Evolutionary conservation across 306 rosid species (phyloP), one percentile per base, ranked within the genome.

Genomic region (Comarum palustre): DNA sequence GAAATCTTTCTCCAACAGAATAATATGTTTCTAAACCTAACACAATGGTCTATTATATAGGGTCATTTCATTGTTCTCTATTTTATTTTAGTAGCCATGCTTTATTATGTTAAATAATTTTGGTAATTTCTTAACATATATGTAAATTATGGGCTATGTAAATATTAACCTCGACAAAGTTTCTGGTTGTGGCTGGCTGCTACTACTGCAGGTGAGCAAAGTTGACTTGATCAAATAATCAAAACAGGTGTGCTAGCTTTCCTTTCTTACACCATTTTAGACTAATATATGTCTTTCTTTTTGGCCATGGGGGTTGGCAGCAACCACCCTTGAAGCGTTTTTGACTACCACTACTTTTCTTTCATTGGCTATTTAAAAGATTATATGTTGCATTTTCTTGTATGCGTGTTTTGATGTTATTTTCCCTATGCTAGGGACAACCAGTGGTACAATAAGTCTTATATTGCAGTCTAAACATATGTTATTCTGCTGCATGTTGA

Each of bases 191-290:
- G 76, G 68, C 58, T 39, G 52, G 67, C 67, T 32, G 66, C 67
- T 61, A 38, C 67, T 54, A 7, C 43, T 19, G 54, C 58, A 43
- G 45, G 31, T 57, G 76, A 27, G 45, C 24, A 72, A 58, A 58
- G 76, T 72, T 72, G 76, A 72, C 76, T 58, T 3, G 43, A 58
- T 42, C 57, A 59, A 72, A 34, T 17, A 45, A 62, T 34, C 67
- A 62, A 58, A 29, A 12, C 6, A 13, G 76, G 22, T 27, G 67
- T 62, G 67, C 46, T 61, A 31, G 19, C 67, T 62, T 62, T 62
- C 7, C 8, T 34, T 34, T 36, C 31, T 17, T 58, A 6, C 67
- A 19, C 45, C 68, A 72, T 5, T 42, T 27, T 27, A 6, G 31
- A 58, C 76, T 48, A 15, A 24, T 59, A 15, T 14, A 62, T 34